phyloP scores from a whole-genome alignment of 768 basidiomycete species.

The Lenzites betulinus region DNA sequence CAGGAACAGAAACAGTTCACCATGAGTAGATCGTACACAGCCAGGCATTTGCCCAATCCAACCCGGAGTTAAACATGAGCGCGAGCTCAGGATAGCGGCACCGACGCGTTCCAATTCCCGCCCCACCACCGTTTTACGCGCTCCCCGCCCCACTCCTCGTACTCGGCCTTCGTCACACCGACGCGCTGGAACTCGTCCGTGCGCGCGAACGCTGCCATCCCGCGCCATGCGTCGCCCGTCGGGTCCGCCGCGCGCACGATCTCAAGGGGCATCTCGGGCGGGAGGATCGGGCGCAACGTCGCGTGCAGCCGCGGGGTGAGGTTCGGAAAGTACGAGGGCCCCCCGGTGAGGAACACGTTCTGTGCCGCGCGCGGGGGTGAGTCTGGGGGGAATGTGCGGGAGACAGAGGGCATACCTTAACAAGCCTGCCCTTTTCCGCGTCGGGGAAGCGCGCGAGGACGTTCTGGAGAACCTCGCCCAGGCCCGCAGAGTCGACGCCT shows the following conservation, averaged over 20 bases:
- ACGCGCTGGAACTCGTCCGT: conserved; percentile 56
- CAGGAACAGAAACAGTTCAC: not conserved
- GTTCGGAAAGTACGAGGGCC: conserved; percentile 73
- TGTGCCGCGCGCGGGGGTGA: conserved; percentile 32
- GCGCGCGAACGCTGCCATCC: conserved; percentile 79
- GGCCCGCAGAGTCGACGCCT: conserved; percentile 90
- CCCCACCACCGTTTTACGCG: conserved; percentile 90
- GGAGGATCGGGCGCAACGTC: conserved; percentile 80
- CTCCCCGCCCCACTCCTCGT: conserved; percentile 89
- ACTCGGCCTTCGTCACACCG: conserved; percentile 75
- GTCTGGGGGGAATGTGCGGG: not conserved
- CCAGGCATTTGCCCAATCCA: too few relatives aligned
- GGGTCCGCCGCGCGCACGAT: conserved; percentile 69
- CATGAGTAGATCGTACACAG: not conserved
- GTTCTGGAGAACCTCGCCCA: conserved; percentile 90
- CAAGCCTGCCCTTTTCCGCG: conserved; percentile 68
- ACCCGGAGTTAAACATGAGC: too few relatives aligned
- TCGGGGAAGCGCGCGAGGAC: conserved; percentile 73
- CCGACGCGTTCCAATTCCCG: conserved; percentile 75
- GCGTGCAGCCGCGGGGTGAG: conserved; percentile 67
- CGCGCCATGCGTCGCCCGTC: conserved; percentile 81
- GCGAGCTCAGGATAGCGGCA: conserved; percentile 8
- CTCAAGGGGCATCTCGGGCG: conserved; percentile 74
- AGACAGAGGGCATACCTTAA: conserved; percentile 54
- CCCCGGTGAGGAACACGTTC: conserved; percentile 92